phyloP scores from a whole-genome alignment of 2,329 filamentous ascomycete genomes.

The Fusarium hostae region DNA sequence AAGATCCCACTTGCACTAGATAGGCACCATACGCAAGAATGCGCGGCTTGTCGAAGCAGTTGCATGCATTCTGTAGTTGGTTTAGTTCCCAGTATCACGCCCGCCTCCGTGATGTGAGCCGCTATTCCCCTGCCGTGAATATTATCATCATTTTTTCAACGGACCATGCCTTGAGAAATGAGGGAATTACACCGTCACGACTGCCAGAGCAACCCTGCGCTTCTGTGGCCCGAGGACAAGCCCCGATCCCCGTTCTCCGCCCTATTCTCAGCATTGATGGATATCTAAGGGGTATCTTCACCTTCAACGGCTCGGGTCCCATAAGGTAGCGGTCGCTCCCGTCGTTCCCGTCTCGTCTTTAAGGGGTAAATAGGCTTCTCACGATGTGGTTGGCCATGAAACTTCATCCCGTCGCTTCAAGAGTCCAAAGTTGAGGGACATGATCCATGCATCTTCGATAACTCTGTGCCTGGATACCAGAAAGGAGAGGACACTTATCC shows the following conservation, averaged over 20 bases:
- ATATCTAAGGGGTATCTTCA: conserved; percentile 32
- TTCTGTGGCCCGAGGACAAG: neutral
- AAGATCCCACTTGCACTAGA: conserved; percentile 24
- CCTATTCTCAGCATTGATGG: conserved; percentile 19
- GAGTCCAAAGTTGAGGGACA: conserved; percentile 37
- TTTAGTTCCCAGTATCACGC: conserved; percentile 35
- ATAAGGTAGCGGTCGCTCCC: conserved; percentile 44
- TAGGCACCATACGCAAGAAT: conserved; percentile 27
- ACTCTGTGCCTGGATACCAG: conserved; percentile 14
- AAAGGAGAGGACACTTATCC: conserved; percentile 40
- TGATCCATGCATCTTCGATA: conserved; percentile 37
- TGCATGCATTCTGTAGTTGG: conserved; percentile 32
- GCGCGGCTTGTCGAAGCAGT: conserved; percentile 34
- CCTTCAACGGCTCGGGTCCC: conserved; percentile 40
- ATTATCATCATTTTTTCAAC: conserved; percentile 8
- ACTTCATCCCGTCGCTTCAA: conserved; percentile 24
- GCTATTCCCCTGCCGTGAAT: conserved; percentile 22
- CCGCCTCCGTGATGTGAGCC: conserved; percentile 24
- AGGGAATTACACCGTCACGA: conserved; percentile 4
- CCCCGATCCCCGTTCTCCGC: conserved; percentile 17
- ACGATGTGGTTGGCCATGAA: conserved; percentile 46
- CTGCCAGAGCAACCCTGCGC: conserved; percentile 4
- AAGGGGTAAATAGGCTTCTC: conserved; percentile 37
- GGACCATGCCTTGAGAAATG: neutral
- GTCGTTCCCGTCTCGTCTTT: conserved; percentile 42